These are phyloP conservation scores for Candida xyloterini DNA, from an alignment of 805 yeast genomes.

Conservation along the genomic window DNA sequence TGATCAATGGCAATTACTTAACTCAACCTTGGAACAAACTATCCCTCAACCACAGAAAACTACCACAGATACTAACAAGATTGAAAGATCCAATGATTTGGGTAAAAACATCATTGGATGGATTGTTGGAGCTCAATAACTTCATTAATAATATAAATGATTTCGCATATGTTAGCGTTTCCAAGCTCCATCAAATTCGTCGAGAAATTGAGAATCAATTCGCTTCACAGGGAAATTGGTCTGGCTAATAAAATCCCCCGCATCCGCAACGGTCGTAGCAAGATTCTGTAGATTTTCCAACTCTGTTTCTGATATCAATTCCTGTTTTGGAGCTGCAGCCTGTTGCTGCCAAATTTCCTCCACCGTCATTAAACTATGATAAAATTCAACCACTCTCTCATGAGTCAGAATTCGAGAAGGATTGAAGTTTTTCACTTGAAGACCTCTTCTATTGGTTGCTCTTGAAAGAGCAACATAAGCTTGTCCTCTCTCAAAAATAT, in stretches of 20 bases:
- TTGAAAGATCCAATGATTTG: slow-evolving; percentile 23
- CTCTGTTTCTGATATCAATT: slow-evolving; percentile 7
- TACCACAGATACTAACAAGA: not conserved
- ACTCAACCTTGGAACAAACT: slow-evolving; percentile 32
- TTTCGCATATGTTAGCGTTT: not conserved
- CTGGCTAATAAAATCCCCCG: slow-evolving; percentile 13
- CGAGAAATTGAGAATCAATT: not conserved
- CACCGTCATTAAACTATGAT: slow-evolving; percentile 43
- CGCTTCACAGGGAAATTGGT: not conserved
- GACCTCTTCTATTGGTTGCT: slow-evolving; percentile 72
- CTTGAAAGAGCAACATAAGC: slow-evolving; percentile 94
- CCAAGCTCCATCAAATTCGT: slow-evolving; percentile 3
- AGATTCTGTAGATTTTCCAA: slow-evolving; percentile 12
- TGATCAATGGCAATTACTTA: slow-evolving; percentile 58
- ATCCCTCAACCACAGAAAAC: slow-evolving; percentile 8
- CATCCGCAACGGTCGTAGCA: slow-evolving; percentile 10
- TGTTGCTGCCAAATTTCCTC: slow-evolving; percentile 24
- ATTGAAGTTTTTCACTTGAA: slow-evolving; percentile 76
- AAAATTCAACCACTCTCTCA: slow-evolving; percentile 67
- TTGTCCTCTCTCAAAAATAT: slow-evolving; percentile 87
- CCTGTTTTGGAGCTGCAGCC: not conserved
- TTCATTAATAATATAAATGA: not conserved
- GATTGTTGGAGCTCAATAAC: slow-evolving; percentile 33
- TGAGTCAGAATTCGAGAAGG: slow-evolving; percentile 65
- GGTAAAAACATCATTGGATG: slow-evolving; percentile 36